Conservation (phyloP, 345 rosid species). For the Combretum micranthum region DNA sequence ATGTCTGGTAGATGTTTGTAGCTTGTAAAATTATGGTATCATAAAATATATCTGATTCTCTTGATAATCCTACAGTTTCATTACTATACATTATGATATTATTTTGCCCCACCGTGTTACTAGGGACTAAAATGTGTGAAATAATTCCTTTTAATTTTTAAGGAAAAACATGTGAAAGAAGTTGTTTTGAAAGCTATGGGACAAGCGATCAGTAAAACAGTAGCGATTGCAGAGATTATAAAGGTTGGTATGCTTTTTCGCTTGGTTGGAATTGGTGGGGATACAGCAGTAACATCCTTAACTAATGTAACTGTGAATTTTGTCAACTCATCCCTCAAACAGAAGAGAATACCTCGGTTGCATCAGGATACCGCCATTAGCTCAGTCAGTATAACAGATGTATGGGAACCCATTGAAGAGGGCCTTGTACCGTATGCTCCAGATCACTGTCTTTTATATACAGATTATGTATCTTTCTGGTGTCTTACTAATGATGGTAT, state of each 20-base stretch:
- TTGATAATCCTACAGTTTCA: no score
- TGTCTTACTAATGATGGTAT: no score
- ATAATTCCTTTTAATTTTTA: neutral
- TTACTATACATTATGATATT: no score
- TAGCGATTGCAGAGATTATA: conserved; percentile 68
- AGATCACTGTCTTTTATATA: no score
- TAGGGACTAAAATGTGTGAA: no score
- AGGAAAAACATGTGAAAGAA: conserved; percentile 66
- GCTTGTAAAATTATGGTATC: no score
- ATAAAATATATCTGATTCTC: no score
- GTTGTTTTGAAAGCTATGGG: conserved; percentile 95
- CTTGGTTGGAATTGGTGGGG: neutral
- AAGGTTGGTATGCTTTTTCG: conserved; percentile 39
- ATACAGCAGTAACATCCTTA: neutral
- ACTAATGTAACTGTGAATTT: neutral
- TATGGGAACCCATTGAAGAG: conserved; percentile 95
- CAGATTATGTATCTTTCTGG: no score
- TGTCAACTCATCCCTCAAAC: conserved; percentile 11
- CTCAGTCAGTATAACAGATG: conserved; percentile 88
- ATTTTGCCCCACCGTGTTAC: no score
- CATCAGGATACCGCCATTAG: conserved; percentile 85
- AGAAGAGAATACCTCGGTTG: conserved; percentile 72
- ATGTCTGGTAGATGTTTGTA: no score
- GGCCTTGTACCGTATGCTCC: conserved; percentile 79
- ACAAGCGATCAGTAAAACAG: conserved; percentile 88